Base-by-base conservation (phyloP, 257 asterid genomes). In the Henckelia pumila region DNA sequence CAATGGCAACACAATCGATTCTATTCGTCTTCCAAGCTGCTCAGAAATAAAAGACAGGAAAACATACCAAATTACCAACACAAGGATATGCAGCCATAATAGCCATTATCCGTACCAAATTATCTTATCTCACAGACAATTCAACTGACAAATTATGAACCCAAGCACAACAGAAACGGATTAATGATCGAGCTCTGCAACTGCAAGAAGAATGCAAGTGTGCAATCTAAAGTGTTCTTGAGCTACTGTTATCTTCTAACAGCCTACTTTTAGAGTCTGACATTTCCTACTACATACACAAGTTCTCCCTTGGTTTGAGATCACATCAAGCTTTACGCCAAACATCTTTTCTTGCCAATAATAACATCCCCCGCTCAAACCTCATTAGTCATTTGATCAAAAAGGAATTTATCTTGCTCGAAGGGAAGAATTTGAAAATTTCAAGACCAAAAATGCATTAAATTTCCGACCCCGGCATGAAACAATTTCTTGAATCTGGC, bases 1-100 rank as follows among this genome's bases (percentile, higher is more conserved):
- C 78, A 92, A 64, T 19, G 98, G 98, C 71, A 92, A 82, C 81
- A 92, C 89, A 69, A 86, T 82, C 1, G 92, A 80, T 79, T 92
- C 98, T 14, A 85, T 77, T 30, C 87, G 86, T 35, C 72, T 77
- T 63, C 97, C 98, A 73, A 92, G 95, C 98, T 92, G 88, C 68
- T 55, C 76, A 47, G 55, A 76, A 70, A 59, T 25, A 61, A 37
- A 81, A 64, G 63, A 60, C 24, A 67, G 40, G 25, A 23, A 37
- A 63, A 63, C 59, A 56, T 22, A 72, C 28, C 32, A 14, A 49
- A 60, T 69, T 70, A 66, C 53, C 56, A 61, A 20, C 40, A 55
- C 40, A 35, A 10, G 37, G 66, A 32, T 30, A 59, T 19, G 20
- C 44, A 56, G 33, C 40, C 26, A 55, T 52, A 59, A 70, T 24